These are phyloP conservation scores for Penicillium sp. DNA, from an alignment of 2,329 filamentous ascomycete species.

Conservation along the genomic window DNA sequence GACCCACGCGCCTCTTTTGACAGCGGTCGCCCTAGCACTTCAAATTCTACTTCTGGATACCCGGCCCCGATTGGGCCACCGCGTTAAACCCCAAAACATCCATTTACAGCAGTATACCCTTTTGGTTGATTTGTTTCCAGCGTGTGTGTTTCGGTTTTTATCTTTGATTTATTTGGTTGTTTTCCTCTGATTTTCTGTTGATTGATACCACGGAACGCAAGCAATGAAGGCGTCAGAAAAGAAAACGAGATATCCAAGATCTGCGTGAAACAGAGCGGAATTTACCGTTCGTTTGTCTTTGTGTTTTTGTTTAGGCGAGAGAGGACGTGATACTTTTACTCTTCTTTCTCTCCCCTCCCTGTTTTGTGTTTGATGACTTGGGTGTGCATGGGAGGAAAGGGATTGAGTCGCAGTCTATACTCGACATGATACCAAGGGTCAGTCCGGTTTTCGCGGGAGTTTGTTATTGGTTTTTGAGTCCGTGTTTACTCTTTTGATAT, in stretches of 20 bases:
- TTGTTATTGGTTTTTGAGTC: slow-evolving; percentile 13
- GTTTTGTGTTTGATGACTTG: neutral
- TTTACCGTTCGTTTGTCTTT: slow-evolving; percentile 10
- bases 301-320: slow-evolving; percentile 5
- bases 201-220: slow-evolving; percentile 33
- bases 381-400: neutral
- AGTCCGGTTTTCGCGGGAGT: slow-evolving; percentile 5
- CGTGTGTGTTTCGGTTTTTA: slow-evolving; percentile 36
- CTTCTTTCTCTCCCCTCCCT: neutral
- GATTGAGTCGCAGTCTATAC: slow-evolving; percentile 1
- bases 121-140: slow-evolving; percentile 34
- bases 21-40: slow-evolving; percentile 88
- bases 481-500: slow-evolving; percentile 25
- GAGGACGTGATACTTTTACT: slow-evolving; percentile 1
- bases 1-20: slow-evolving; percentile 81
- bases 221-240: slow-evolving; percentile 31
- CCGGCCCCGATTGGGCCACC: slow-evolving; percentile 86
- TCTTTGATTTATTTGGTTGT: slow-evolving; percentile 19
- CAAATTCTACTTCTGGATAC: slow-evolving; percentile 97
- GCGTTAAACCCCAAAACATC: slow-evolving; percentile 65
- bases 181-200: slow-evolving; percentile 16
- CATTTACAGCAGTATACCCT: slow-evolving; percentile 49
- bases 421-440: slow-evolving; percentile 3
- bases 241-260: slow-evolving; percentile 32
- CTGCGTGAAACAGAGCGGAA: slow-evolving; percentile 22